These are phyloP conservation scores for Nicotiana noctiflora DNA, from an alignment of 257 asterid species.

Conservation along the genomic window DNA sequence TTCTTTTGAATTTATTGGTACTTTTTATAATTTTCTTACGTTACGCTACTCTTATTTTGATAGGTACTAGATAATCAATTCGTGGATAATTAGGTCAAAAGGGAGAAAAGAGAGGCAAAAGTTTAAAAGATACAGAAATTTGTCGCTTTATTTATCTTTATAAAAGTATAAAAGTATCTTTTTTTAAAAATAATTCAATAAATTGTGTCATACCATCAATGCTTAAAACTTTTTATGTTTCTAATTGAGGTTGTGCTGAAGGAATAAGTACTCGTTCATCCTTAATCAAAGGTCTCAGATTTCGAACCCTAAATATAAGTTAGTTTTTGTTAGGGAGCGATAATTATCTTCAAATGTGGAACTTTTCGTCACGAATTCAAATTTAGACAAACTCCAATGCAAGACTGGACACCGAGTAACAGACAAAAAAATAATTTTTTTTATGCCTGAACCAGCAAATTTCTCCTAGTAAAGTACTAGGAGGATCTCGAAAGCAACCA, in stretches of 20 bases:
- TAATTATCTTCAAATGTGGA: accelerated
- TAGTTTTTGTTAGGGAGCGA: too few relatives aligned
- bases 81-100: neutral
- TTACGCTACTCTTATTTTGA: neutral
- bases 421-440: neutral
- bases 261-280: too few relatives aligned
- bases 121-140: neutral
- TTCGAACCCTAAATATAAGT: too few relatives aligned
- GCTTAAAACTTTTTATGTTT: neutral
- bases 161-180: neutral
- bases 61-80: neutral
- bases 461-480: neutral
- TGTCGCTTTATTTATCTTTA: neutral
- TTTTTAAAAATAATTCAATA: neutral
- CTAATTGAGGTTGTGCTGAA: accelerated
- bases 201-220: neutral
- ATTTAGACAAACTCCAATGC: too few relatives aligned
- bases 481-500: neutral
- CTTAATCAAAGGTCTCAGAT: too few relatives aligned
- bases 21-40: neutral
- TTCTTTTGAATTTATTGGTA: neutral
- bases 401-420: too few relatives aligned
- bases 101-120: neutral
- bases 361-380: accelerated
- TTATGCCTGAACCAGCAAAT: neutral